Percentiles rank a stretch among this genome's conserved stretches.
phyloP scores from a whole-genome alignment of 2,329 filamentous ascomycete genomes.

The Aspergillus ruber region DNA sequence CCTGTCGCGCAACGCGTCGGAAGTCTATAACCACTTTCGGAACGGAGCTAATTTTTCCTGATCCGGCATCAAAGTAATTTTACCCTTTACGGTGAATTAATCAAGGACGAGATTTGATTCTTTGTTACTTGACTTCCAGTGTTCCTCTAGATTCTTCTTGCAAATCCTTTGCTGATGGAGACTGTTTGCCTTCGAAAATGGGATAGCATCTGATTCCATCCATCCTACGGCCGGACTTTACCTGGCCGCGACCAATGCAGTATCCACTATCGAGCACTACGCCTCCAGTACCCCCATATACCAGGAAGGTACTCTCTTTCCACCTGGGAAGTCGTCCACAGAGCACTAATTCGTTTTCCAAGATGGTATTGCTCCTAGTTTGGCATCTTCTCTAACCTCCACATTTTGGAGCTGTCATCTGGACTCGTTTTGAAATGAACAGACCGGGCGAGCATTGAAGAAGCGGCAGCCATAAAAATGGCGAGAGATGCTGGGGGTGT shows the following conservation, averaged over 20 bases:
- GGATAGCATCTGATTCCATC: conserved; percentile 7
- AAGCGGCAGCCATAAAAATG: conserved; percentile 31
- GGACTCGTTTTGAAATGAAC: conserved; percentile 36
- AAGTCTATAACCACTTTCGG: no score
- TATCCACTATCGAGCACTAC: conserved; percentile 14
- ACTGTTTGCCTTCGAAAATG: conserved; percentile 4
- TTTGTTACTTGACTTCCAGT: no score
- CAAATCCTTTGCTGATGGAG: no score
- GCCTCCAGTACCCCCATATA: conserved; percentile 15
- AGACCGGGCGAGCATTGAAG: conserved; percentile 30
- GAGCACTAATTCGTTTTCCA: conserved; percentile 22
- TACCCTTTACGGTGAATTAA: no score
- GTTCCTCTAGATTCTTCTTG: no score
- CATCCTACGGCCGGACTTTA: conserved; percentile 19
- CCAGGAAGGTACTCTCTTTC: conserved; percentile 12
- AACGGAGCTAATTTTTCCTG: no score
- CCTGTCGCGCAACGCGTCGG: no score
- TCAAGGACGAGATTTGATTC: no score
- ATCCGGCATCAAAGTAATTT: no score
- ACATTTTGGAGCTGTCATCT: conserved; percentile 31
- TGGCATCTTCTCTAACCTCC: conserved; percentile 14
- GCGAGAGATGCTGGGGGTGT: conserved; percentile 29
- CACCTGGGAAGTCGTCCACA: conserved; percentile 26
- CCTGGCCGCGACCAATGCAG: conserved; percentile 18
- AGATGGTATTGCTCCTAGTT: conserved; percentile 25